Percentiles rank a stretch among this genome's conserved stretches.
phyloP scores from a whole-genome alignment of 1,284 basidiomycete genomes.

The Inonotus obliquus region DNA sequence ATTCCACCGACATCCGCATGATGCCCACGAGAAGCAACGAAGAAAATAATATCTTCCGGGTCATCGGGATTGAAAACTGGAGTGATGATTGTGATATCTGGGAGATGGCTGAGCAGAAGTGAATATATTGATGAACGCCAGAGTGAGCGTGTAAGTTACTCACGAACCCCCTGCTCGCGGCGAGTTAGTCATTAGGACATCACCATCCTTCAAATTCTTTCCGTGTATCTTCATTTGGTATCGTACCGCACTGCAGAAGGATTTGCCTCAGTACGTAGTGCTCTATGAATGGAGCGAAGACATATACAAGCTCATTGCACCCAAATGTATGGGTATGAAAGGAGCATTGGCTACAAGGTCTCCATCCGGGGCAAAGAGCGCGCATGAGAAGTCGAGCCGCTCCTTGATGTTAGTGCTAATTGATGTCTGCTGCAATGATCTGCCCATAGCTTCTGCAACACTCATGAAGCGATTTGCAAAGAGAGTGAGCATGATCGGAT shows the following conservation, averaged over 20 bases:
- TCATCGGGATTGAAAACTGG: constrained; percentile 71
- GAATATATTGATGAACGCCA: constrained; percentile 3
- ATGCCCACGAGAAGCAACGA: constrained; percentile 86
- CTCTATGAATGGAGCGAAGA: neutral
- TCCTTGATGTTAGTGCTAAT: constrained; percentile 93
- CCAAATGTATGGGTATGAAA: constrained; percentile 77
- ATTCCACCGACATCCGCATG: constrained; percentile 80
- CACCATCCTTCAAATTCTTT: constrained; percentile 70
- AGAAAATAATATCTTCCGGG: constrained; percentile 78
- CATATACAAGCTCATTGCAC: constrained; percentile 82
- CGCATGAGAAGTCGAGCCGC: constrained; percentile 85
- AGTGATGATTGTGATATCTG: constrained; percentile 87
- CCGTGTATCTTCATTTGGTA: constrained; percentile 82
- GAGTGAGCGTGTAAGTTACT: constrained; percentile 27
- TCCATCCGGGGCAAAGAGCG: constrained; percentile 86
- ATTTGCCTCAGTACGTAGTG: neutral
- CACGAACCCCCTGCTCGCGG: constrained; percentile 84
- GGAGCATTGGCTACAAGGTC: constrained; percentile 91
- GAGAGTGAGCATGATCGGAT: constrained; percentile 84
- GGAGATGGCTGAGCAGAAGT: constrained; percentile 53
- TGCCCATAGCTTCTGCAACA: constrained; percentile 90
- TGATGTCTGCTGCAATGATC: constrained; percentile 83
- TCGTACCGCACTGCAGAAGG: constrained; percentile 66
- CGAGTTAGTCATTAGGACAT: constrained; percentile 89
- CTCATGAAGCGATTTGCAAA: constrained; percentile 93